These are phyloP conservation scores for Claviceps maximensis DNA, from an alignment of 2,329 filamentous ascomycete genomes.

Conservation along the genomic window DNA sequence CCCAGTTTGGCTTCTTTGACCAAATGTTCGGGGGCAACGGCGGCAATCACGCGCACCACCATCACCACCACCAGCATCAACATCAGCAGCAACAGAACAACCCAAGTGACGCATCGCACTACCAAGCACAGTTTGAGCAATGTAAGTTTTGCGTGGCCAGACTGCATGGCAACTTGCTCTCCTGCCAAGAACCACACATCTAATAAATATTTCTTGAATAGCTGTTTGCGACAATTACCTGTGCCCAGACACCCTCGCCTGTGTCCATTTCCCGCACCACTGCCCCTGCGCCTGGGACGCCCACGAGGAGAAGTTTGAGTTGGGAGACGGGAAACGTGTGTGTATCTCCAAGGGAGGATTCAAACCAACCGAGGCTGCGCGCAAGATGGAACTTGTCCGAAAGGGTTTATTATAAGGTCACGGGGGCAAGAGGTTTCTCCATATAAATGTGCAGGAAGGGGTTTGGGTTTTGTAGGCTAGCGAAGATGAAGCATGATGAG, in stretches of 20 bases:
- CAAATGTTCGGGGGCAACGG: conserved; percentile 71
- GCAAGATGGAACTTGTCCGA: conserved; percentile 67
- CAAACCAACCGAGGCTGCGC: conserved; percentile 53
- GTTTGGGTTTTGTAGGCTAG: neutral
- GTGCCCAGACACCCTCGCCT: conserved; percentile 85
- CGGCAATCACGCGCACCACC: conserved; percentile 24
- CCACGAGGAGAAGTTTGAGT: conserved; percentile 66
- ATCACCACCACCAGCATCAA: conserved; percentile 31
- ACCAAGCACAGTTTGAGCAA: conserved; percentile 55
- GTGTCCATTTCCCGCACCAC: conserved; percentile 92
- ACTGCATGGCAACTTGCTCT: too few species aligned
- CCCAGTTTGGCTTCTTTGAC: conserved; percentile 93
- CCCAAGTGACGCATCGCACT: conserved; percentile 70
- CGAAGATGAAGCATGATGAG: neutral
- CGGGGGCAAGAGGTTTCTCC: neutral
- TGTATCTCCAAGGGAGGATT: conserved; percentile 67
- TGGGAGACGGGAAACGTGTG: conserved; percentile 56
- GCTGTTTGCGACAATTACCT: conserved; percentile 89
- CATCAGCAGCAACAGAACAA: conserved; percentile 55
- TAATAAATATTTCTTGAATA: conserved; percentile 16
- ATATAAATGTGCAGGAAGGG: neutral
- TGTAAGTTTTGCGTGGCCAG: too few species aligned
- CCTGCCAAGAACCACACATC: neutral
- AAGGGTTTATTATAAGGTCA: conserved; percentile 49
- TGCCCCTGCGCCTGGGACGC: conserved; percentile 79